Conservation (phyloP, 2,329 filamentous ascomycete genomes). For the Pyrenophora seminiperda region DNA sequence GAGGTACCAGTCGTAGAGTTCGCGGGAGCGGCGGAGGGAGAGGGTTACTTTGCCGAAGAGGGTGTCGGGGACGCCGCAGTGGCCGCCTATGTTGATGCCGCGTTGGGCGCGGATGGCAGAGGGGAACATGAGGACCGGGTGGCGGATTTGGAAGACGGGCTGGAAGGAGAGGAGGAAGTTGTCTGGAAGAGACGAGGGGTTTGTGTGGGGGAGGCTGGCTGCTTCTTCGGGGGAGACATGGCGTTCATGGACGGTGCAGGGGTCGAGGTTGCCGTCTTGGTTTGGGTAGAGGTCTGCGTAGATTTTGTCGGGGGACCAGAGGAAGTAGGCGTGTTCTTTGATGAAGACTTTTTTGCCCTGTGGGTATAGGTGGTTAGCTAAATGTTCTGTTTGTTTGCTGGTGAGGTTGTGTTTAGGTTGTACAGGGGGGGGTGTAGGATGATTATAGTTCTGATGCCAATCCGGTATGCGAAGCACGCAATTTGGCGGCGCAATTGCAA, state of each 20-base stretch:
- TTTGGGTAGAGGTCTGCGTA: slow-evolving; percentile 8
- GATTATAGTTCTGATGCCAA: not conserved
- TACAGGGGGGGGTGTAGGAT: not conserved
- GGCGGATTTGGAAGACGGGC: slow-evolving; percentile 25
- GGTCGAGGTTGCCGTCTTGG: not conserved
- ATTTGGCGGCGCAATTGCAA: slow-evolving; percentile 6
- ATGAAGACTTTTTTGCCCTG: slow-evolving; percentile 20
- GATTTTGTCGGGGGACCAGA: slow-evolving; percentile 15
- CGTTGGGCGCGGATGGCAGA: slow-evolving; percentile 18
- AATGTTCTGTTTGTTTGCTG: too few relatives aligned
- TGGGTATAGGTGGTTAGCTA: not conserved
- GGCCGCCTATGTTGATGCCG: not conserved
- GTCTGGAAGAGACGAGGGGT: slow-evolving; percentile 21
- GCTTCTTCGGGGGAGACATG: not conserved
- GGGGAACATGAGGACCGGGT: slow-evolving; percentile 23
- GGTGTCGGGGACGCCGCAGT: not conserved
- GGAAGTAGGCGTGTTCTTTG: slow-evolving; percentile 20
- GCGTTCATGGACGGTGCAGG: slow-evolving; percentile 11
- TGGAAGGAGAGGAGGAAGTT: slow-evolving; percentile 17
- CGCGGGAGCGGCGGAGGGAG: slow-evolving; percentile 3
- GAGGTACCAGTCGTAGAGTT: slow-evolving; percentile 21
- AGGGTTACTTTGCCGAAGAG: not conserved
- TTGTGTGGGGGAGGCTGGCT: slow-evolving; percentile 4
- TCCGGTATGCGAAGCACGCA: slow-evolving; percentile 11
- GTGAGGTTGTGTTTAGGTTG: not conserved